phyloP scores from a whole-genome alignment of 2,329 filamentous ascomycete genomes.

The Penicillium palitans region DNA sequence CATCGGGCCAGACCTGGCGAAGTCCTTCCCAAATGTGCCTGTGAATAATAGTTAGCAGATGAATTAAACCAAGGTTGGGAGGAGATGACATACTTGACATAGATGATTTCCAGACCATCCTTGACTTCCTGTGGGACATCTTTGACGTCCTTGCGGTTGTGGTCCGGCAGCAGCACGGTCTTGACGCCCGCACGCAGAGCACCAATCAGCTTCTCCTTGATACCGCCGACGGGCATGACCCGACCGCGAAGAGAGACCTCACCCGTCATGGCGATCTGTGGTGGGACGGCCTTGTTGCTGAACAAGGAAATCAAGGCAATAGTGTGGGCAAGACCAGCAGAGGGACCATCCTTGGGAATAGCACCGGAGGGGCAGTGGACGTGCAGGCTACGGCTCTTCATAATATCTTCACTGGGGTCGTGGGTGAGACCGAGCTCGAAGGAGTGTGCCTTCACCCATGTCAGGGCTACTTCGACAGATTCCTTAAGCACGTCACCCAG shows the following conservation, averaged over 20 bases:
- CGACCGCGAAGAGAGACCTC: slow-evolving; percentile 79
- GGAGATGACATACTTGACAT: slow-evolving; percentile 69
- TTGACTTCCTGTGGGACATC: slow-evolving; percentile 89
- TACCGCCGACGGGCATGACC: slow-evolving; percentile 91
- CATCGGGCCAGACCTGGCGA: slow-evolving; percentile 86
- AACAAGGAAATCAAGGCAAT: slow-evolving; percentile 91
- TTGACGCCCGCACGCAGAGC: slow-evolving; percentile 91
- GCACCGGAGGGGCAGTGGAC: slow-evolving; percentile 95
- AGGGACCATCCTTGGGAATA: slow-evolving; percentile 86
- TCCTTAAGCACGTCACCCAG: slow-evolving; percentile 96
- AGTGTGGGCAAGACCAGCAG: slow-evolving; percentile 88
- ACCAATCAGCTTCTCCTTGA: slow-evolving; percentile 98
- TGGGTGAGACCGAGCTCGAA: slow-evolving; percentile 83
- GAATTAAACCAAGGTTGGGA: slow-evolving; percentile 1
- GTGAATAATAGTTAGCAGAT: slow-evolving; percentile 23
- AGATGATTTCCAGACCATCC: slow-evolving; percentile 81
- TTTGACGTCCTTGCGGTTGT: slow-evolving; percentile 88
- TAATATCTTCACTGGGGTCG: slow-evolving; percentile 83
- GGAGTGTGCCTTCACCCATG: slow-evolving; percentile 95
- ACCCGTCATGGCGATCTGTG: slow-evolving; percentile 91
- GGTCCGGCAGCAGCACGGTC: slow-evolving; percentile 81
- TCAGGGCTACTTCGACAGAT: slow-evolving; percentile 90
- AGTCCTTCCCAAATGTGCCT: slow-evolving; percentile 96
- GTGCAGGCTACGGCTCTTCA: slow-evolving; percentile 91
- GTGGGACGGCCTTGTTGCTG: slow-evolving; percentile 78